Conservation (phyloP, 2,329 filamentous ascomycete species). For the Fusarium oligoseptatum region DNA sequence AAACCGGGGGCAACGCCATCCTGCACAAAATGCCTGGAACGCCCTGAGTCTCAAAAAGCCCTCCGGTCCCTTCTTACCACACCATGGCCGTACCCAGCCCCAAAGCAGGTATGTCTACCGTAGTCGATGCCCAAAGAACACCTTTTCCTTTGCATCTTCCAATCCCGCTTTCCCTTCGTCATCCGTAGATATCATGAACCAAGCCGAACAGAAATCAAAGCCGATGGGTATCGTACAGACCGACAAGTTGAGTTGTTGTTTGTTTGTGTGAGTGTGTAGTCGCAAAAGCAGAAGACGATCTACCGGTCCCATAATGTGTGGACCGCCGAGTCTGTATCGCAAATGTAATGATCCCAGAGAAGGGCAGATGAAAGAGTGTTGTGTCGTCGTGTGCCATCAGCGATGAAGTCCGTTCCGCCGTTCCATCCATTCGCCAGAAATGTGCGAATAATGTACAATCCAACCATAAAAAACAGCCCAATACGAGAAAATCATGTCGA, state of each 20-base stretch:
- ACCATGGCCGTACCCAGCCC: slow-evolving; percentile 39
- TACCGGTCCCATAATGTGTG: slow-evolving; percentile 24
- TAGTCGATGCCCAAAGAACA: slow-evolving; percentile 44
- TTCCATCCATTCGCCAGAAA: slow-evolving; percentile 54
- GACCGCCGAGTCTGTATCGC: slow-evolving; percentile 38
- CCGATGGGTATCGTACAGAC: slow-evolving; percentile 49
- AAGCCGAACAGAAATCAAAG: slow-evolving; percentile 50
- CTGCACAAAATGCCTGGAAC: slow-evolving; percentile 45
- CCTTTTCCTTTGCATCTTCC: slow-evolving; percentile 40
- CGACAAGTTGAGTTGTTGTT: slow-evolving; percentile 37
- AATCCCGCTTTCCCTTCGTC: slow-evolving; percentile 45
- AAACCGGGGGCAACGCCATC: slow-evolving; percentile 44
- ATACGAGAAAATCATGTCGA: slow-evolving; percentile 51
- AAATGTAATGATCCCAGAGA: slow-evolving; percentile 24
- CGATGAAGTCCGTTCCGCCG: slow-evolving; percentile 51
- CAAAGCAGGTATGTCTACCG: slow-evolving; percentile 45
- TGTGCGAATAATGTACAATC: slow-evolving; percentile 60
- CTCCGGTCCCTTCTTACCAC: slow-evolving; percentile 36
- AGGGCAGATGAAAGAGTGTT: slow-evolving; percentile 38
- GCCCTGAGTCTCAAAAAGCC: slow-evolving; percentile 41
- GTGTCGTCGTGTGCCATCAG: slow-evolving; percentile 48
- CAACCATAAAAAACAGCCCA: slow-evolving; percentile 51
- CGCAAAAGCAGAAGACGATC: slow-evolving; percentile 42
- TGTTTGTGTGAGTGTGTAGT: slow-evolving; percentile 32
- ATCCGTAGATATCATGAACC: slow-evolving; percentile 48